Evolutionary conservation across 2,329 filamentous ascomycete genomes (phyloP).

Genomic region (Tolypocladium guangdongense): DNA sequence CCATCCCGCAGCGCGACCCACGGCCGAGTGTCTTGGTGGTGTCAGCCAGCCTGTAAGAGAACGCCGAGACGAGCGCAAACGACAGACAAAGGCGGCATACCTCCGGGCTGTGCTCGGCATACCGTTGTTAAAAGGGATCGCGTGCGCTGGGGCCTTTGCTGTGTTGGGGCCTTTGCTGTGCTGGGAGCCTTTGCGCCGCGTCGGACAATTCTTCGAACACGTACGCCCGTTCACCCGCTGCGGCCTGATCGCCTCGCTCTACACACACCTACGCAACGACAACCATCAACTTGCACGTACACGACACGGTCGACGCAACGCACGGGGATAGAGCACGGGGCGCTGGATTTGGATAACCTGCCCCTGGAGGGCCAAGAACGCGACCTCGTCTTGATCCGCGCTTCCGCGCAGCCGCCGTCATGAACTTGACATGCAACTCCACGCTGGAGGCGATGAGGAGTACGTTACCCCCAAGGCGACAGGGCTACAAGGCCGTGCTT

Average conservation of each 20-base stretch:
- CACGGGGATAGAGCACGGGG: background rate
- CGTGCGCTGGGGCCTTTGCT: background rate
- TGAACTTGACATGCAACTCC: slow-evolving; percentile 30
- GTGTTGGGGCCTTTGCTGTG: too few relatives aligned
- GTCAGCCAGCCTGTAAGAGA: background rate
- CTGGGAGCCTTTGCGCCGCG: background rate
- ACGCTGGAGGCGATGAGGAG: slow-evolving; percentile 33
- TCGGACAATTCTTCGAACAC: background rate
- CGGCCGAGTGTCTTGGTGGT: background rate
- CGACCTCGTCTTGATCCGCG: background rate
- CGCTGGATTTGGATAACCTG: background rate
- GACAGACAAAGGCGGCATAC: background rate
- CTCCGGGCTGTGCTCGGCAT: too few relatives aligned
- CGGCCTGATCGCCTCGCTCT: background rate
- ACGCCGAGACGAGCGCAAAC: background rate
- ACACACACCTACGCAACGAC: background rate
- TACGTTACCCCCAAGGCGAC: too few relatives aligned
- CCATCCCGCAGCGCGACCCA: background rate
- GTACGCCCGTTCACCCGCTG: background rate
- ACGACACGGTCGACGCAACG: background rate
- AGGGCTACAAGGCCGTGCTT: too few relatives aligned
- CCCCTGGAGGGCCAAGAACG: background rate
- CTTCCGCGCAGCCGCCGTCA: slow-evolving; percentile 6
- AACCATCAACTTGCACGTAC: background rate
- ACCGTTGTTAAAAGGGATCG: background rate